A percentile compares a stretch with the other conserved stretches of the same genome.
Evolutionary conservation across 805 yeast species (phyloP).

Genomic region (Suhomyces tanzawaensis): DNA sequence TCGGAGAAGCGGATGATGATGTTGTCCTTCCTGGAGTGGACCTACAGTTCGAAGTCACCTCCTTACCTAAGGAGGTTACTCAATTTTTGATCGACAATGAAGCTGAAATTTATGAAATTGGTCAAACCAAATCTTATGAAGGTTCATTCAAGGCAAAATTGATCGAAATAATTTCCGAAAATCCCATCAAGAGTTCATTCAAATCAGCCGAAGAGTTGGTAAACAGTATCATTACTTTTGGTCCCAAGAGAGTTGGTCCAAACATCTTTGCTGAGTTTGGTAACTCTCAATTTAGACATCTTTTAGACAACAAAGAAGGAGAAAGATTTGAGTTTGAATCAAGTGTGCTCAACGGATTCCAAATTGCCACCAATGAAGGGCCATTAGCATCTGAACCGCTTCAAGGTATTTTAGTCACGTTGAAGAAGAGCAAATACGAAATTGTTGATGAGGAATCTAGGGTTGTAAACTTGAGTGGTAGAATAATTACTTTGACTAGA

Average conservation of each 20-base stretch:
- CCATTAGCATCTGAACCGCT: slow-evolving; percentile 86
- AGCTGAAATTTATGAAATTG: slow-evolving; percentile 38
- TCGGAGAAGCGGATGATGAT: slow-evolving; percentile 12
- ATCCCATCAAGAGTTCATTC: slow-evolving; percentile 21
- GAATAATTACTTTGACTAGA: slow-evolving; percentile 69
- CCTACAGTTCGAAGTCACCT: slow-evolving; percentile 53
- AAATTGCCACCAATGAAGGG: slow-evolving; percentile 77
- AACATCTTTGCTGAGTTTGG: slow-evolving; percentile 65
- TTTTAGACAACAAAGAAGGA: slow-evolving; percentile 17
- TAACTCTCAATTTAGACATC: slow-evolving; percentile 27
- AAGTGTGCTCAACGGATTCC: slow-evolving; percentile 78
- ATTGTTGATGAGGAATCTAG: slow-evolving; percentile 31
- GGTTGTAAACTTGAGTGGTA: slow-evolving; percentile 58
- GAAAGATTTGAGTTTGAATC: slow-evolving; percentile 47
- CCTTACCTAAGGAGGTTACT: slow-evolving; percentile 53
- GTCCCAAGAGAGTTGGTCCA: slow-evolving; percentile 74
- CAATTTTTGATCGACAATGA: slow-evolving; percentile 50
- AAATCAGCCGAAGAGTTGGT: slow-evolving; percentile 19
- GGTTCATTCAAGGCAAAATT: slow-evolving; percentile 14
- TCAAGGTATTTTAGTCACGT: slow-evolving; percentile 69
- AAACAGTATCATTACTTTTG: slow-evolving; percentile 57
- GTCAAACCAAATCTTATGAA: slow-evolving; percentile 17
- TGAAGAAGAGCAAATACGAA: slow-evolving; percentile 34
- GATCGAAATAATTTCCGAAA: slow-evolving; percentile 5
- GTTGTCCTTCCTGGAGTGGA: slow-evolving; percentile 40